A percentile compares a stretch with the other conserved stretches of the same genome.
Evolutionary conservation across 139 green algal species (phyloP).

Genomic region (Eudorina sp.): DNA sequence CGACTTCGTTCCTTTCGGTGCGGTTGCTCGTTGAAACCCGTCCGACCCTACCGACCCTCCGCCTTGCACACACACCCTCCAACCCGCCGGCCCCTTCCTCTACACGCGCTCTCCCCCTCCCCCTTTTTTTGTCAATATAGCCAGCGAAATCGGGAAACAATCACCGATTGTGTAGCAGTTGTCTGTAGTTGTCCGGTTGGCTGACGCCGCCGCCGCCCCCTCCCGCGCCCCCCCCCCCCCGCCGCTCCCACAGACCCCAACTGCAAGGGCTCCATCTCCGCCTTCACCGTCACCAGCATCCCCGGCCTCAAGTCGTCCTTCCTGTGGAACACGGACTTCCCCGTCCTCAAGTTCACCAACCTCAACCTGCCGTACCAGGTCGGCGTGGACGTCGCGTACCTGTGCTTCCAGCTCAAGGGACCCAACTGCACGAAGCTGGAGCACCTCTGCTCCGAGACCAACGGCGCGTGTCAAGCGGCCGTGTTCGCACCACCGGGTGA

Average conservation of each 20-base stretch:
- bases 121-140: too few relatives aligned
- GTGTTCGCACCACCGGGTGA: neutral
- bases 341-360: conserved; percentile 25
- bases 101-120: too few relatives aligned
- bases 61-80: too few relatives aligned
- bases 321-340: neutral
- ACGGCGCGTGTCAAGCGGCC: neutral
- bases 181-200: too few relatives aligned
- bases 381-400: neutral
- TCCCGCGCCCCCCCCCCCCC: neutral
- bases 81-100: too few relatives aligned
- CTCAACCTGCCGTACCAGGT: neutral
- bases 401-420: conserved; percentile 29
- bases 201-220: too few relatives aligned
- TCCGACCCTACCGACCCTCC: too few relatives aligned
- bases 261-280: conserved; percentile 24
- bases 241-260: neutral
- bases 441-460: neutral
- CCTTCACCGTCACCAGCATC: neutral
- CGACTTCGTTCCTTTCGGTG: too few relatives aligned
- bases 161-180: too few relatives aligned
- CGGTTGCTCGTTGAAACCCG: too few relatives aligned
- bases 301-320: neutral
- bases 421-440: neutral
- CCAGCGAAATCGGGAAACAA: too few relatives aligned